phyloP scores from a whole-genome alignment of 2,329 filamentous ascomycete genomes.

The Aspergillus japonicus region DNA sequence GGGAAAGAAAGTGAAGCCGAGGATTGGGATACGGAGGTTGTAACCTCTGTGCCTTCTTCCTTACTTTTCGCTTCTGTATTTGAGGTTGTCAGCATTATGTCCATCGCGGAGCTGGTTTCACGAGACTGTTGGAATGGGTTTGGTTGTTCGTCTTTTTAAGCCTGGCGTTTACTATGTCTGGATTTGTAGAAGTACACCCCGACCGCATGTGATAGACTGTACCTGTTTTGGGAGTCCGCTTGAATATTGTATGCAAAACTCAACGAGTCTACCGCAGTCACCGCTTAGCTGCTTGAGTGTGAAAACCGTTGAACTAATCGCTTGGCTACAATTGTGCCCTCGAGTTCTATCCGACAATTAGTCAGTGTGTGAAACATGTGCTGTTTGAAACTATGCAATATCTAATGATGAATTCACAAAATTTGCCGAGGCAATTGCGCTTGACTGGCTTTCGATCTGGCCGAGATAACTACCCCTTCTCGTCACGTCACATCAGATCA shows the following conservation, averaged over 20 bases:
- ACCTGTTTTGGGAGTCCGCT: not conserved
- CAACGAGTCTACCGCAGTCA: too few relatives aligned
- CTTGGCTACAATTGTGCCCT: not conserved
- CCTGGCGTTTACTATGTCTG: too few relatives aligned
- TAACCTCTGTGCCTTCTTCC: constrained; percentile 10
- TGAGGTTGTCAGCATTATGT: too few relatives aligned
- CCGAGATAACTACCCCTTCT: constrained; percentile 9
- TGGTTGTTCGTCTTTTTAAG: too few relatives aligned
- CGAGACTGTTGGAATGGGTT: too few relatives aligned
- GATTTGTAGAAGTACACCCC: too few relatives aligned
- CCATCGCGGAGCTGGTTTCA: too few relatives aligned
- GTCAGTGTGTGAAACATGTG: constrained; percentile 19
- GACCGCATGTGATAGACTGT: too few relatives aligned
- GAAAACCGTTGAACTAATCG: not conserved
- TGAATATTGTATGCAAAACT: not conserved
- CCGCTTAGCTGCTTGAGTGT: too few relatives aligned
- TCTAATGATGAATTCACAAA: constrained; percentile 26
- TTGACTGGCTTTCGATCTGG: constrained; percentile 12
- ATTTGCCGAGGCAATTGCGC: constrained; percentile 15
- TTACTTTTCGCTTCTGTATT: too few relatives aligned
- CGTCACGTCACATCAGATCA: constrained; percentile 4
- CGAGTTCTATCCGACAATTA: constrained; percentile 28
- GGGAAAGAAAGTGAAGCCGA: constrained; percentile 31
- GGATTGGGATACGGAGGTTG: constrained; percentile 37
- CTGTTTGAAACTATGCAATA: constrained; percentile 22